Percentiles rank a stretch among this genome's conserved stretches.
Evolutionary conservation across 164 flowering plant species (phyloP).

Genomic region (Dillenia suffruticosa): DNA sequence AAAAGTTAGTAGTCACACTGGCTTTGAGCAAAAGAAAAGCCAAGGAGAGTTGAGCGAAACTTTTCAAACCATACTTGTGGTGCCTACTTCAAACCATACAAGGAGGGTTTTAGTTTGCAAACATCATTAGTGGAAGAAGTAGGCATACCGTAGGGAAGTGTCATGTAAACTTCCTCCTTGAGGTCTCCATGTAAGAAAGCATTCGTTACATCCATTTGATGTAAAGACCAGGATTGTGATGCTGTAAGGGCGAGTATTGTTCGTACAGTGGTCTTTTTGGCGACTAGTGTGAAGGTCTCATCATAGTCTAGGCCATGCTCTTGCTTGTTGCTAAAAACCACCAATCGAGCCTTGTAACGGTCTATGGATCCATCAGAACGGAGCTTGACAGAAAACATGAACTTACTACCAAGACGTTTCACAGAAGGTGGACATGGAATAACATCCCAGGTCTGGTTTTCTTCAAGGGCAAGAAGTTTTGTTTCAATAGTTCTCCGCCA

Average conservation of each 20-base stretch:
- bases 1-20: conserved; percentile 2
- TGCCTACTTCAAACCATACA: too few relatives aligned
- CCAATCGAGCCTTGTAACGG: neutral
- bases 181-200: neutral
- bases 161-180: conserved; percentile 2
- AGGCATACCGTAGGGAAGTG: neutral
- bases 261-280: conserved; percentile 2
- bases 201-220: neutral
- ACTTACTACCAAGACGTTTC: neutral
- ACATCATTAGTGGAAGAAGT: neutral
- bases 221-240: neutral
- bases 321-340: neutral
- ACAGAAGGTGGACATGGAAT: neutral
- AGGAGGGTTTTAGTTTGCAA: neutral
- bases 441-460: too few relatives aligned
- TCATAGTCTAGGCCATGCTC: too few relatives aligned
- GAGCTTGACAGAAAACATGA: neutral
- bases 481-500: neutral
- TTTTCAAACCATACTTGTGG: conserved; percentile 5
- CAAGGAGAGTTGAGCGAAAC: neutral
- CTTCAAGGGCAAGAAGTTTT: neutral
- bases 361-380: neutral
- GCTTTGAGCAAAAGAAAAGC: neutral
- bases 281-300: too few relatives aligned
- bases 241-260: neutral